These are phyloP conservation scores for Petrea volubilis DNA, from an alignment of 257 asterid genomes.

Conservation along the genomic window DNA sequence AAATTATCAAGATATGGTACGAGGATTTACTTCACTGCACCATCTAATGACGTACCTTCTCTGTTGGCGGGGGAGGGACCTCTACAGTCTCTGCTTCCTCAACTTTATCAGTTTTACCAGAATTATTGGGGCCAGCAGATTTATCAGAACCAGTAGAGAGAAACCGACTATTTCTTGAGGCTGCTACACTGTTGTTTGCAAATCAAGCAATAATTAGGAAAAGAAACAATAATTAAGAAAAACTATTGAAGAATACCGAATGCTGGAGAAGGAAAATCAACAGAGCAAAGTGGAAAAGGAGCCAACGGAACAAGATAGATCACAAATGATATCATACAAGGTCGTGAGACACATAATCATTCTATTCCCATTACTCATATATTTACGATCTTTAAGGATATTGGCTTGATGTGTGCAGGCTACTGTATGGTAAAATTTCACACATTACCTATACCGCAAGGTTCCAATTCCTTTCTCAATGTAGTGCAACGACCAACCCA, in stretches of 20 bases:
- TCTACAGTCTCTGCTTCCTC: slow-evolving; percentile 89
- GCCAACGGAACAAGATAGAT: background rate
- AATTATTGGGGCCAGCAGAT: slow-evolving; percentile 44
- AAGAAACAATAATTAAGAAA: background rate
- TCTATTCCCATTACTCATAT: background rate
- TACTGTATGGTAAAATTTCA: background rate
- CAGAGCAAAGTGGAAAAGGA: background rate
- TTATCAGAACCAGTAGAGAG: slow-evolving; percentile 48
- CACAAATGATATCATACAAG: background rate
- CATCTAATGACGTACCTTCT: slow-evolving; percentile 58
- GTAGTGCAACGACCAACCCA: background rate
- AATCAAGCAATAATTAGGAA: slow-evolving; percentile 1
- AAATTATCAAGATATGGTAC: background rate
- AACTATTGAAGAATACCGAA: background rate
- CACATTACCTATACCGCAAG: background rate
- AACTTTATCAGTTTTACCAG: slow-evolving; percentile 49
- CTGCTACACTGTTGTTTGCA: slow-evolving; percentile 35
- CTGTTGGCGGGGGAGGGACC: slow-evolving; percentile 79
- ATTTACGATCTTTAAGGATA: background rate
- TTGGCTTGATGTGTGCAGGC: background rate
- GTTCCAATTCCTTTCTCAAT: background rate
- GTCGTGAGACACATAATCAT: background rate
- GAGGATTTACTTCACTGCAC: slow-evolving; percentile 8
- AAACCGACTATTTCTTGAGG: slow-evolving; percentile 52
- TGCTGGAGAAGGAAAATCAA: background rate